Base-by-base conservation (phyloP, 1,284 basidiomycete species). In the Marasmius oreades region DNA sequence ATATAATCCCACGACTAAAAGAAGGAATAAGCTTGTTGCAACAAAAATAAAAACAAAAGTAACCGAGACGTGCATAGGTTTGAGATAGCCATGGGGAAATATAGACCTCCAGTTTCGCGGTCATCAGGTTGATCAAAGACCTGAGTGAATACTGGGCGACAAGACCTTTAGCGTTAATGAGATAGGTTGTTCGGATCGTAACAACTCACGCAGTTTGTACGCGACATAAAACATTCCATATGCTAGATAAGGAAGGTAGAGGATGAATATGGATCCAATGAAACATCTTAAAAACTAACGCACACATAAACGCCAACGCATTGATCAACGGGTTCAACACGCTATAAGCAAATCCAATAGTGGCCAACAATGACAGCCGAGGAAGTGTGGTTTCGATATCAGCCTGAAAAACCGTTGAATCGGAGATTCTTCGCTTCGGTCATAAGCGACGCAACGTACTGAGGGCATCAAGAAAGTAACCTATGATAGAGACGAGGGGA, bases 311-410 rank as follows among this genome's bases (percentile, higher is more conserved):
- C 1, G 86, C 85, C 46, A 92, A 79, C 5, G 87, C 78, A 67
- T 86, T 89, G 66, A 91, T 82, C 55, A 93, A 71, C 3, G 90
- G 90, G 0, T 85, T 84, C 60, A 92, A 79, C 51, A 91, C 78
- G 60, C 82, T 85, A 72, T 92, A 92, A 0, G 82, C 78, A 60
- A 86, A 77, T 52, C 77, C 78, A 66, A 79, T 79, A 48, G 76
- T 81, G 54, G 75, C 77, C 22, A 81, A 65, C 3, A 77, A 64
- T 2, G 72, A 77, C 16, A 76, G 70, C 61, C 77, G 71, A 63
- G 84, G 82, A 48, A 87, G 73, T 34, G 83, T 72, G 1, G 77
- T 63, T 66, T 80, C 69, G 73, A 82, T 69, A 70, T 71, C 73
- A n/a, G 71, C 74, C 74, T 75, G 52, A 10, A 31, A 4, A 10